Evolutionary conservation across 495 filamentous ascomycete species (phyloP), one percentile per base, ranked within the genome.

Genomic region (Chaetomium cochliodes): DNA sequence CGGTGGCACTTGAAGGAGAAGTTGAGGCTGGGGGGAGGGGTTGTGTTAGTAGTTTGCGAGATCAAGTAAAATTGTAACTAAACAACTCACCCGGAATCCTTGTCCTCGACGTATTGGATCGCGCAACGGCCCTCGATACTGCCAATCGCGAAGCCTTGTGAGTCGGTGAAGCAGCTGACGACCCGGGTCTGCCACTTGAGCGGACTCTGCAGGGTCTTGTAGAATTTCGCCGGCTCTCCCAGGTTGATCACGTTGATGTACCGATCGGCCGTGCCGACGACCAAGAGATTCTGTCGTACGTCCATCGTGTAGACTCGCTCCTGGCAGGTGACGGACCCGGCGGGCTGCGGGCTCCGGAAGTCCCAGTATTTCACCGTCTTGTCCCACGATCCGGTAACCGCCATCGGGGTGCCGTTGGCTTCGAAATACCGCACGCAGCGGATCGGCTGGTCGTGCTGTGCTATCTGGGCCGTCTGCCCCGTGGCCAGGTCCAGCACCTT

Each of bases 1-100:
- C 93, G 91, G 75, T 98, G 93, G 79, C 93, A 98, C 78, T 96
- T 96, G 83, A 97, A 98, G 51, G 88, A 90, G 82, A 97, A 97
- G 78, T 96, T 96, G 60, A 85, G 86, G 69, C 85, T 87, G 59
- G 42, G 1, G 23, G 16, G 3, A 23, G 12, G 30, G 30, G 65
- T 70, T 49, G 66, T 30, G 62, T 28, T 15, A 59, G 20, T 2
- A 49, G 26, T 16, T 13, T 9, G 50, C 13, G 57, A 41, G 20
- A 22, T n/a, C 7, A 5, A 39, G 63, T 20, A 25, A 49, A 30
- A 26, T 58, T 16, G 13, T 23, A 8, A 37, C 1, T 37, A 30
- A 44, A 18, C 16, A 41, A 70, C 78, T 69, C 79, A 89, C 87
- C 67, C 84, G 12, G 86, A 77, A 72, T 97, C 90, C 71, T 93